Evolutionary conservation across 441 rosid genomes (phyloP), one percentile per base, ranked within the genome.

Genomic region (Theobroma grandiflorum): DNA sequence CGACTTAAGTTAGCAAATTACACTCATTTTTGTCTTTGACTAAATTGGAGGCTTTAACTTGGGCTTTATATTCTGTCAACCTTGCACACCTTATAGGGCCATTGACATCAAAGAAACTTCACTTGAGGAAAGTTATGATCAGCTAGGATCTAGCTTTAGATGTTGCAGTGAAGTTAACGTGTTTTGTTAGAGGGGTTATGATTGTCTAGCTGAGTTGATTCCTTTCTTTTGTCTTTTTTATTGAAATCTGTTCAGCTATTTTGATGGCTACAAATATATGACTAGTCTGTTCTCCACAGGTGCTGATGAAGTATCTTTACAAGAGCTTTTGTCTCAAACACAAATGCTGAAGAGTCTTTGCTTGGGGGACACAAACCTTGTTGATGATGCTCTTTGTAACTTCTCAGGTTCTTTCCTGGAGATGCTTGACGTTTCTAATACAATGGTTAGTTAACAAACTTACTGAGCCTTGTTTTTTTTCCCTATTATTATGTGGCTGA

Each of bases 401-500:
- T 90, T 92, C 84, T 82, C 90, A 43, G 92, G 94, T 78, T 89
- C 92, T 87, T 89, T 89, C 65, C 86, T 95, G 88, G 93, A 92
- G 87, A 74, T 84, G 84, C 95, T 95, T 74, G 95, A 95, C 88
- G 89, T 95, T 79, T 89, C 96, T 45, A 82, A 91, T 84, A 95
- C 97, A 35, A 84, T 45, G 95, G 96, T 95, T 69, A 85, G 95
- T 86, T 69, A 71, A 79, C 68, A 47, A 52, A 67, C 43, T 80
- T 57, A 33, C 53, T 33, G 53, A 64, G n/a, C 42, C 31, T 15
- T 72, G 62, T 52, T 37, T 76, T 61, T 63, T 16, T 50, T 8
- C 7, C 38, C 1, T 52, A 37, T 67, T 12, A 37, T 37, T 15
- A 20, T 57, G 2, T 73, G 50, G n/a, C 37, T 73, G 65, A 38